Evolutionary conservation across 2,329 filamentous ascomycete species (phyloP), one percentile per base, ranked within the genome.

Genomic region (Verticillium nonalfalfae): DNA sequence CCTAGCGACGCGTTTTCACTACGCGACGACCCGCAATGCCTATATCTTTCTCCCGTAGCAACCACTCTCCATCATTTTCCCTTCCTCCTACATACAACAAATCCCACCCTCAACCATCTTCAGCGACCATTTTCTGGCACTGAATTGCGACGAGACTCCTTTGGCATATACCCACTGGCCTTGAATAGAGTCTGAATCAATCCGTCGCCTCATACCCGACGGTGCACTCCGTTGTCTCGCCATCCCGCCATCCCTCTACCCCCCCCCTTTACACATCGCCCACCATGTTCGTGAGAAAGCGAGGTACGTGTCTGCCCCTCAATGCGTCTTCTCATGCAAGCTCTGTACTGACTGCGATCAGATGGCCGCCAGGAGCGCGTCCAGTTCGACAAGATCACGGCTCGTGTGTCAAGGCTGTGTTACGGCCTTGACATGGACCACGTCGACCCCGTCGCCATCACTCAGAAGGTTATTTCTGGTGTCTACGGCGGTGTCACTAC

Each of bases 311-410:
- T 60, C 61, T 35, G 21, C 33, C 55, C 55, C 56, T 58, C 35
- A 7, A 57, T 58, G 40, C 59, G 50, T 57, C 13, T 9, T 14
- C 1, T 11, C 11, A 34, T 26, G 26, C 36, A 35, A 9, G 14
- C 7, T 11, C 4, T 11, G 11, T 14, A 6, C 58, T 66, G 34
- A 64, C 15, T 10, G 14, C 35, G 15, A 5, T 35, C 61, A 98
- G 95, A 99, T 85, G 94, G 94, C 80, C 95, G 95, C 84, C 97
- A 98, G 83, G 95, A 99, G 85, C 95, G 95, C 78, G 95, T 99
- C 67, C 95, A 99, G 78, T 99, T 99, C 82, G 95, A 99, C 85
- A 99, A 99, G 83, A 99, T 99, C 86, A 98, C 95, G 73, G 95
- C 95, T 71, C 93, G 95, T 78, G 95, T 99, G 69, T 98, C 95